Base-by-base conservation (phyloP, 192 early-diverging fungal genomes). In the Thamnidium elegans region DNA sequence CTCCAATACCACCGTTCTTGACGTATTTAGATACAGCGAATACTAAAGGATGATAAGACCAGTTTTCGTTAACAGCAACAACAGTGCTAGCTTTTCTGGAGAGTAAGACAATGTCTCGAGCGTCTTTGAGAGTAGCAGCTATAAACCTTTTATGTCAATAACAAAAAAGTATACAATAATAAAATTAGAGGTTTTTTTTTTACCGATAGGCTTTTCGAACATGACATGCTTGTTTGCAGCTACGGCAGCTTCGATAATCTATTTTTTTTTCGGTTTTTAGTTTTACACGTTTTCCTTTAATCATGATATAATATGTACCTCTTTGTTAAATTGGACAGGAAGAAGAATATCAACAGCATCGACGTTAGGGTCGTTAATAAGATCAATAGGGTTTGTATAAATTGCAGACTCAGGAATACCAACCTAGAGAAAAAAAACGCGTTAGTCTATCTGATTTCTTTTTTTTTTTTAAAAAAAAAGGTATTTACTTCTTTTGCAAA, bases 161-260 rank as follows among this genome's bases (percentile, higher is more conserved):
- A n/a, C n/a, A n/a, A n/a, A n/a, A n/a, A n/a, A n/a, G n/a, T n/a
- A n/a, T n/a, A n/a, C n/a, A n/a, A n/a, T n/a, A n/a, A n/a, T n/a
- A n/a, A n/a, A n/a, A n/a, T n/a, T n/a, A n/a, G n/a, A n/a, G n/a
- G n/a, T 31, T 59, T 20, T 42, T 17, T 59, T 19, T 34, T 44
- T 76, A 70, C 68, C 74, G n/a, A 70, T 76, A 13, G 74, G 74
- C 65, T 76, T 76, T 39, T 76, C 74, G 50, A 76, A 63, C 30
- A 76, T 50, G 19, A 70, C 50, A 54, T 76, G 67, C 30, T 76
- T 76, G 7, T 65, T 59, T 10, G 68, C 68, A 20, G 64, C 64
- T 26, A 71, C 58, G 3, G 69, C 68, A 39, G 69, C 68, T 50
- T 76, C 65, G 3, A 70, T 54, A n/a, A 71, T 68, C 69, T 70